Evolutionary conservation across 805 yeast species (phyloP).

Genomic region (Zygotorulaspora chibaensis): DNA sequence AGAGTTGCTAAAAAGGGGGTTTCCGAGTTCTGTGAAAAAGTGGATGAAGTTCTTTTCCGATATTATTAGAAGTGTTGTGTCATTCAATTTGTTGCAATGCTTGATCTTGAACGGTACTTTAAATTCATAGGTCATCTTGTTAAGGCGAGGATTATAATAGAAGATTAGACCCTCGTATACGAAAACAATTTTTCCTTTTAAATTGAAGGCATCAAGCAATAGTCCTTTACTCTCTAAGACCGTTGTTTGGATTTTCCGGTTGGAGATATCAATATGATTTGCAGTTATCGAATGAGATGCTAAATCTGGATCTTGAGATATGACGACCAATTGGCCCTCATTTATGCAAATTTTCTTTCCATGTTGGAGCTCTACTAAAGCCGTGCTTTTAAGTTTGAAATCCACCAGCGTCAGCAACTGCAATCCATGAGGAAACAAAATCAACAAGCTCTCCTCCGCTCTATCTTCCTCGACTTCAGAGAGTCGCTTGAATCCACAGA

Average conservation of each 20-base stretch:
- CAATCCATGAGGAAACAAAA: conserved; percentile 31
- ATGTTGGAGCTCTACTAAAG: conserved; percentile 20
- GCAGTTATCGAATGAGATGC: conserved; percentile 5
- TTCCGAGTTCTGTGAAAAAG: conserved; percentile 28
- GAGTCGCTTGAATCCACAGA: conserved; percentile 25
- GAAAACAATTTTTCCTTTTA: conserved; percentile 16
- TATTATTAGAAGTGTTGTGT: conserved; percentile 21
- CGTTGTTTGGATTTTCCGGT: conserved; percentile 11
- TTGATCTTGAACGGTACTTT: conserved; percentile 15
- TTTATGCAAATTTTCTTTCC: conserved; percentile 20
- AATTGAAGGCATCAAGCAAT: conserved; percentile 12
- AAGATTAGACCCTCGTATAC: conserved; percentile 16
- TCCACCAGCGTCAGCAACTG: conserved; percentile 27
- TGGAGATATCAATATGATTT: conserved; percentile 17
- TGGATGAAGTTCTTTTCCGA: conserved; percentile 22
- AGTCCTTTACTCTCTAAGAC: conserved; percentile 8
- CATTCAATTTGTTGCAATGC: conserved; percentile 20
- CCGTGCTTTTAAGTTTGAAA: conserved; percentile 26
- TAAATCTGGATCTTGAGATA: conserved; percentile 11
- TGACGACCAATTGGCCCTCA: conserved; percentile 20
- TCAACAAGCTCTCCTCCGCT: conserved; percentile 23
- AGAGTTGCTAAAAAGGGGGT: conserved; percentile 24
- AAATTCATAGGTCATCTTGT: conserved; percentile 14
- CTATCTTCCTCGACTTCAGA: conserved; percentile 15
- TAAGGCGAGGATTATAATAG: conserved; percentile 18